phyloP scores from a whole-genome alignment of 106 monocot genomes.

The Phalaenopsis equestris region DNA sequence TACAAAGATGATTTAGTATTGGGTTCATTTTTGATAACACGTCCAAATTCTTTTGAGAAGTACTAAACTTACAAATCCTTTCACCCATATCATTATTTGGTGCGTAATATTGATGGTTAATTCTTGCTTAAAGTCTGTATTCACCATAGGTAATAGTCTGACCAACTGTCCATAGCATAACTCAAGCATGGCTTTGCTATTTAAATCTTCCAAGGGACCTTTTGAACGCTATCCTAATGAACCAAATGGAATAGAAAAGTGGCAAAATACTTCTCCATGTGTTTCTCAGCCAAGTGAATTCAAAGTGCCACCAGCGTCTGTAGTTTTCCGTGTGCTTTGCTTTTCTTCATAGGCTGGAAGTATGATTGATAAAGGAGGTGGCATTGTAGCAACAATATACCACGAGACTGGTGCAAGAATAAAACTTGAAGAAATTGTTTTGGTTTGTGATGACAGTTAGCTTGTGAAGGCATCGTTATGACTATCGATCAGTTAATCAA shows the following conservation, averaged over 20 bases:
- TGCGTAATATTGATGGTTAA: neutral
- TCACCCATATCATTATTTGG: neutral
- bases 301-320: constrained; percentile 25
- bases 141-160: neutral
- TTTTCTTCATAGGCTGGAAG: constrained; percentile 68
- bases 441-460: constrained; percentile 80
- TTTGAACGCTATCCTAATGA: constrained; percentile 40
- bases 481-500: too few species aligned
- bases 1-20: too few species aligned
- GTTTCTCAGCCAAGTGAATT: constrained; percentile 18
- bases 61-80: neutral
- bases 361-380: constrained; percentile 87
- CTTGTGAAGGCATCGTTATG: too few species aligned
- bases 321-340: constrained; percentile 66
- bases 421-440: constrained; percentile 56
- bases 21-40: too few species aligned
- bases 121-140: neutral
- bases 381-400: constrained; percentile 68
- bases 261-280: constrained; percentile 46
- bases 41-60: neutral
- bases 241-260: constrained; percentile 45
- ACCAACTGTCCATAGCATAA: neutral
- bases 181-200: constrained; percentile 34
- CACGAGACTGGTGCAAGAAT: constrained; percentile 76
- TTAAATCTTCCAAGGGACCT: constrained; percentile 56